Conservation (phyloP, 257 asterid species). For the Fraxinus pennsylvanica region DNA sequence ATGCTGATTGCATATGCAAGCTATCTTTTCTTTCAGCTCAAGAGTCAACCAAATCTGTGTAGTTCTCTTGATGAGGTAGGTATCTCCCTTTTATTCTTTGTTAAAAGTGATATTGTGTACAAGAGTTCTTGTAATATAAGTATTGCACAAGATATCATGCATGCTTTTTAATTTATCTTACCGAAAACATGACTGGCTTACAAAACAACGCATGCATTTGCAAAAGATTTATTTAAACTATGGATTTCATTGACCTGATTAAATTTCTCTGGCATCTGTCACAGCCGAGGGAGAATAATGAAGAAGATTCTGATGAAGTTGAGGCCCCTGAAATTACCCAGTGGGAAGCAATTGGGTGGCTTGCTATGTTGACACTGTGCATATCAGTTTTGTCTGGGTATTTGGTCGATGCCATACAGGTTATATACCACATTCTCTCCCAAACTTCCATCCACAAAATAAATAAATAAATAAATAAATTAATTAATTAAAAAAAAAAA, state of each 20-base stretch:
- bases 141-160: not conserved
- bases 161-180: not conserved
- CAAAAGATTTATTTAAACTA: not conserved
- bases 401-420: constrained; percentile 95
- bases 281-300: constrained; percentile 55
- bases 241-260: constrained; percentile 4
- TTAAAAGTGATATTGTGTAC: not conserved
- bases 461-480: not conserved
- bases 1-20: constrained; percentile 94
- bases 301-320: constrained; percentile 46
- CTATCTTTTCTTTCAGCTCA: constrained; percentile 92
- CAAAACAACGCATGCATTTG: not conserved
- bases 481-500: not conserved
- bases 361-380: constrained; percentile 80
- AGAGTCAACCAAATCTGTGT: constrained; percentile 59
- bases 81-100: constrained; percentile 1
- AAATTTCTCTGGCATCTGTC: constrained; percentile 19
- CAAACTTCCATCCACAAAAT: not conserved
- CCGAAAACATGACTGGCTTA: not conserved
- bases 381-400: constrained; percentile 91
- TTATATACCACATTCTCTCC: constrained; percentile 19
- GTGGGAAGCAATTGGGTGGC: constrained; percentile 95
- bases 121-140: constrained; percentile 3
- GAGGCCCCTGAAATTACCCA: constrained; percentile 79
- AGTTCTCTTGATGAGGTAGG: constrained; percentile 64